phyloP scores from a whole-genome alignment of 148 eudicot species.

The Rhododendron vialii region DNA sequence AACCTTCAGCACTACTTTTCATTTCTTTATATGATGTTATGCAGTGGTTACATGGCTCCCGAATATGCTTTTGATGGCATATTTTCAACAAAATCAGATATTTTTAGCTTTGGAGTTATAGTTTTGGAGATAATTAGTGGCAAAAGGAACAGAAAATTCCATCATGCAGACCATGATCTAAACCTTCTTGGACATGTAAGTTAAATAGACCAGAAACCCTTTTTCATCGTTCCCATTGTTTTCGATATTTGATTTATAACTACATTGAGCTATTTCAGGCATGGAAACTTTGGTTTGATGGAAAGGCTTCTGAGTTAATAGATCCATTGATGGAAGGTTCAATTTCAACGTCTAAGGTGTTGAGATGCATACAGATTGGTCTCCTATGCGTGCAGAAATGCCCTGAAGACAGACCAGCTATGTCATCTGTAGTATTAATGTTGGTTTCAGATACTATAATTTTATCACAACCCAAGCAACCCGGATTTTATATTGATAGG shows the following conservation, averaged over 20 bases:
- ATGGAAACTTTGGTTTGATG: slow-evolving; percentile 20
- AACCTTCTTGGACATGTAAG: slow-evolving; percentile 7
- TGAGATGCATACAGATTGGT: slow-evolving; percentile 8
- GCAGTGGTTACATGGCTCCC: slow-evolving; percentile 30
- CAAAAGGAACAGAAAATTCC: not conserved
- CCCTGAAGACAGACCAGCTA: not conserved
- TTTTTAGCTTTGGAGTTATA: slow-evolving; percentile 9
- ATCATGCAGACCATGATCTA: slow-evolving; percentile 4
- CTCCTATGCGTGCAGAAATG: slow-evolving; percentile 4
- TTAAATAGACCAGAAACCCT: slow-evolving; percentile 4
- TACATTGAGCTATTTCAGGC: slow-evolving; percentile 7
- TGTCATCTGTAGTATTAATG: not conserved
- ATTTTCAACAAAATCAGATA: slow-evolving; percentile 19
- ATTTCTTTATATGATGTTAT: not conserved
- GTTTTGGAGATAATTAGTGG: not conserved
- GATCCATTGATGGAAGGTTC: not conserved
- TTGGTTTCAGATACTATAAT: not conserved
- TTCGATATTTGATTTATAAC: not conserved
- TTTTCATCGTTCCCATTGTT: not conserved
- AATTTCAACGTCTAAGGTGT: not conserved
- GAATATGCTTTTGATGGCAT: slow-evolving; percentile 17
- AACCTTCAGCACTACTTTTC: not conserved
- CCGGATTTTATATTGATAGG: slow-evolving; percentile 8
- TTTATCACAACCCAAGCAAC: not conserved
- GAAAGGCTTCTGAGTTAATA: slow-evolving; percentile 1